Conservation (phyloP, 306 rosid genomes). For the Fagus crenata region DNA sequence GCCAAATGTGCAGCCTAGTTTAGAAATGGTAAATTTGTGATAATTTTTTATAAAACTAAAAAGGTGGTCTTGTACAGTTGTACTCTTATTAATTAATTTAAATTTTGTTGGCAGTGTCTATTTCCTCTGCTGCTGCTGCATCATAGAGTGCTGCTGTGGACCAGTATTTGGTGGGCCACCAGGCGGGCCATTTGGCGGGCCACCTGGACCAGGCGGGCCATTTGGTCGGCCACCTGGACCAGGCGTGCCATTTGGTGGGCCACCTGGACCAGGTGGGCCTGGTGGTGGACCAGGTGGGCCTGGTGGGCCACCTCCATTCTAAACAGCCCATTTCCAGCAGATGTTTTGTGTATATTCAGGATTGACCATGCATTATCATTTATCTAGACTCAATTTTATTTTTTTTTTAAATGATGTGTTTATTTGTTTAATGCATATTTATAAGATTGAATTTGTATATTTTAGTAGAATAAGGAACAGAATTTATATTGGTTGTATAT, state of each 20-base stretch:
- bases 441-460: neutral
- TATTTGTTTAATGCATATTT: neutral
- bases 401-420: neutral
- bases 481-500: neutral
- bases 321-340: neutral
- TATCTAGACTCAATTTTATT: no score
- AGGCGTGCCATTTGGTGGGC: neutral
- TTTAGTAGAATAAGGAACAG: neutral
- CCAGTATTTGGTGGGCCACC: constrained; percentile 15
- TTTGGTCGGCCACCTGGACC: neutral
- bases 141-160: constrained; percentile 6
- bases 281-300: constrained; percentile 4
- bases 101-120: constrained; percentile 9
- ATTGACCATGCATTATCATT: no score
- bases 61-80: no score
- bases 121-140: constrained; percentile 18
- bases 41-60: no score
- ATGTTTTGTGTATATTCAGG: neutral
- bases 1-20: no score
- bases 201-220: neutral
- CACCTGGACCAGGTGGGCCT: constrained; percentile 7
- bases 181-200: no score
- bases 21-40: no score
- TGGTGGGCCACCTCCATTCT: constrained; percentile 9
- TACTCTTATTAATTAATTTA: neutral